Base-by-base conservation (phyloP, 2,329 filamentous ascomycete species). In the Epichloe brachyelytri region DNA sequence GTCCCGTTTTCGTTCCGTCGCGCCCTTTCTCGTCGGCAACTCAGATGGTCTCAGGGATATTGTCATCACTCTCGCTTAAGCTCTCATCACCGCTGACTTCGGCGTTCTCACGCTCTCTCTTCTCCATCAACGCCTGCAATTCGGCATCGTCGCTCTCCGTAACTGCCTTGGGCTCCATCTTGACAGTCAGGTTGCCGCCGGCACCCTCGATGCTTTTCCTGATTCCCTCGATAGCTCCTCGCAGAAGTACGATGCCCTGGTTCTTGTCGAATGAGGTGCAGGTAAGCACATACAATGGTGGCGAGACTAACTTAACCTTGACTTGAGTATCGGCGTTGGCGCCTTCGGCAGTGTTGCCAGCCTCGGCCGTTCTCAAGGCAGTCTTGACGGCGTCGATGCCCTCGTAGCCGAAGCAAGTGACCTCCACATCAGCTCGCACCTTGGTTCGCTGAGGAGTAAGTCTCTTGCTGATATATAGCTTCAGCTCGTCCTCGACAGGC, bases 151-250 rank as follows among this genome's bases (percentile, higher is more conserved):
- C 94, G 68, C 89, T 94, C 78, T 97, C 94, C 1, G 93, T 98
- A 55, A 98, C 93, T 4, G 94, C 93, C 82, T 97, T 97, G 59
- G 93, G 93, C 63, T 93, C 90, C 93, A 98, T 98, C 82, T 94
- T 95, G 61, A 96, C 85, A 43, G 84, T 79, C 64, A 91, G 85
- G 64, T 81, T 82, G 55, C 93, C 93, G 50, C 86, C 86, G 1
- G 86, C 79, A 44, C 70, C 75, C 65, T 83, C 80, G 65, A 98
- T 98, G 68, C 78, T 89, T 63, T 74, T 78, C 61, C 85, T 79
- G 62, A 98, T 90, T 61, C 90, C 87, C 62, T 86, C 77, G 60
- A 98, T 98, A 17, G 93, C 88, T 64, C 88, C 84, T 69, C 95
- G 88, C 59, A 98, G 74, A 56, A 85, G 80, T 55, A 82, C 74